Evolutionary conservation across 2,329 filamentous ascomycete genomes (phyloP).

Genomic region (Aspergillus tanneri): DNA sequence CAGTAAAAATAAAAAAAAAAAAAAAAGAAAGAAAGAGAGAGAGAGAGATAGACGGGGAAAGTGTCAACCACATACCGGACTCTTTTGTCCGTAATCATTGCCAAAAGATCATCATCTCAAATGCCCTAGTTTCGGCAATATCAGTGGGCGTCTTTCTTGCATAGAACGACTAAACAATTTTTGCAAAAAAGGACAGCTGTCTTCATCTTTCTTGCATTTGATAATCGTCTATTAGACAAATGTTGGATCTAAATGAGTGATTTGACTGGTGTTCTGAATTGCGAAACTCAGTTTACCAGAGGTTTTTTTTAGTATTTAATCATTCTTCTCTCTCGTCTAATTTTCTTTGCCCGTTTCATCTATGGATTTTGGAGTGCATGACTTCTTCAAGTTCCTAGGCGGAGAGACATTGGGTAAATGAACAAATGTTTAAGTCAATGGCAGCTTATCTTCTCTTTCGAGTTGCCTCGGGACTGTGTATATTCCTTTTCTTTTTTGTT

Average conservation of each 20-base stretch:
- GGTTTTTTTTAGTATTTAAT: too few species aligned
- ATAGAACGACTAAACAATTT: conserved; percentile 24
- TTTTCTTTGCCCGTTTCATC: conserved; percentile 8
- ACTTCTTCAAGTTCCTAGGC: too few species aligned
- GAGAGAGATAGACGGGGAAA: too few species aligned
- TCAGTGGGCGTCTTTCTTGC: conserved; percentile 18
- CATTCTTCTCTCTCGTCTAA: conserved; percentile 1
- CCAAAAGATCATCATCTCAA: conserved; percentile 17
- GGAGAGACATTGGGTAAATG: not conserved
- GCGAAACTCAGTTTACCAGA: too few species aligned
- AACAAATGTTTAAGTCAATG: too few species aligned
- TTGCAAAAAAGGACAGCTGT: conserved; percentile 11
- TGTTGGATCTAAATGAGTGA: conserved; percentile 12
- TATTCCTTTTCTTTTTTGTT: not conserved
- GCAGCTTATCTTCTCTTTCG: not conserved
- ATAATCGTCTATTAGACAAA: conserved; percentile 17
- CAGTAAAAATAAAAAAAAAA: conserved; percentile 19
- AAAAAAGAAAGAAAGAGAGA: too few species aligned
- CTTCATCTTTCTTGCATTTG: conserved; percentile 17
- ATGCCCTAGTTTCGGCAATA: conserved; percentile 9
- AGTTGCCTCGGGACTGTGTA: not conserved
- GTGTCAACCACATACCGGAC: too few species aligned
- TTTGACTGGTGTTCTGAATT: conserved; percentile 6
- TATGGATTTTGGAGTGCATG: too few species aligned
- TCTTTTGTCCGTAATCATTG: conserved; percentile 11